Base-by-base conservation (phyloP, 2,329 filamentous ascomycete species). In the Exophiala phaeomuriformis region DNA sequence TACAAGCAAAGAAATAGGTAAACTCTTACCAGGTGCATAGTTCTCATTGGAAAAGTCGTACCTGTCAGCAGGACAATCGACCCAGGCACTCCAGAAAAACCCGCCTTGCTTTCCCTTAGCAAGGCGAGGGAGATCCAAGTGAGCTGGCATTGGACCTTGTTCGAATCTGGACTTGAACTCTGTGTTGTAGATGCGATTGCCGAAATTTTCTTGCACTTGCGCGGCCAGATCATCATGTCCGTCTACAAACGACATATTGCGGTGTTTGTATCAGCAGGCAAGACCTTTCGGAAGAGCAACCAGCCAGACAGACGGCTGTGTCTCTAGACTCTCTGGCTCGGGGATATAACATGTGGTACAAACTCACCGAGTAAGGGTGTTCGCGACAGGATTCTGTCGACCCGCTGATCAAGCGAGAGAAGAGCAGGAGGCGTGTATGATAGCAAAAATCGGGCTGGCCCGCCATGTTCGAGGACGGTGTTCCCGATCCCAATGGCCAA, bases 191-290 rank as follows among this genome's bases (percentile, higher is more conserved):
- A 96, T 90, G 57, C 86, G 82, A 65, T 95, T 95, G 33, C 82
- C 73, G 64, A 83, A 91, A 3, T 72, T 33, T 4, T 62, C 70
- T 31, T 89, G 81, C 47, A 96, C 75, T 28, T 84, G 68, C 36
- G 91, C 84, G 27, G 91, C 80, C 47, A 96, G 77, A 67, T 97
- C 91, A 70, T 94, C 85, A 67, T 95, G 90, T 1, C 90, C 90
- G 69, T 95, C 53, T 56, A 29, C 29, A 19, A n/a, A 42, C 47
- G 6, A 33, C 29, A 32, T 19, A 19, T 19, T 19, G 19, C 19
- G 19, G 19, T 19, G 19, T 19, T 19, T 19, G n/a, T 12, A 19
- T 32, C 9, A 37, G 32, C 28, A 28, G 28, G 19, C 19, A 19
- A 19, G 19, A 19, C 19, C 19, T 19, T 19, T 19, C 19, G 19